Percentiles rank a stretch among this genome's conserved stretches.
These are phyloP conservation scores for Albugo laibachii DNA, from an alignment of 352 stramenopile genomes.

Conservation along the genomic window DNA sequence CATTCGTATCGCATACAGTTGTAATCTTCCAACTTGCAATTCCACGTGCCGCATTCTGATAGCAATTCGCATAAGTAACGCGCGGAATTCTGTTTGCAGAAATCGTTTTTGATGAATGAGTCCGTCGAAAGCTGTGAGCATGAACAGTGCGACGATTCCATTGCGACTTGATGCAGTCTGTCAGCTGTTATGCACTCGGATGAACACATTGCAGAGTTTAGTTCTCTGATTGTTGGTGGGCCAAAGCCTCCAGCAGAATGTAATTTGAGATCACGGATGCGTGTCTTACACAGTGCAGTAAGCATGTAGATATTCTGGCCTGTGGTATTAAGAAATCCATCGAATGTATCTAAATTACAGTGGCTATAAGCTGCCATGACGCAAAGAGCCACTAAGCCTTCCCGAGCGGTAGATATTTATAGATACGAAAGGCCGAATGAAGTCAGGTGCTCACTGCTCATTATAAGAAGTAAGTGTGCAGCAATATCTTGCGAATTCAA, in stretches of 20 bases:
- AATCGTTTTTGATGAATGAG: conserved; percentile 44
- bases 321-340: neutral
- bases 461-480: too few relatives aligned
- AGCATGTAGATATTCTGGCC: conserved; percentile 51
- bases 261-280: conserved; percentile 50
- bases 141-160: conserved; percentile 49
- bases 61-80: conserved; percentile 70
- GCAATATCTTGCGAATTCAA: too few relatives aligned
- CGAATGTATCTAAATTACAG: too few relatives aligned
- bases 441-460: too few relatives aligned
- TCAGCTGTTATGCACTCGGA: conserved; percentile 67
- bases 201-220: conserved; percentile 70
- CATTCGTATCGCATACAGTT: conserved; percentile 83
- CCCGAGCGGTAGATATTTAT: too few relatives aligned
- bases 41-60: conserved; percentile 75
- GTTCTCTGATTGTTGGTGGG: conserved; percentile 36
- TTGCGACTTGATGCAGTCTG: conserved; percentile 47
- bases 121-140: conserved; percentile 65
- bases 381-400: too few relatives aligned
- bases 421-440: too few relatives aligned
- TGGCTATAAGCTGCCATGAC: too few relatives aligned
- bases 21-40: conserved; percentile 74
- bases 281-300: conserved; percentile 48
- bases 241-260: conserved; percentile 30
- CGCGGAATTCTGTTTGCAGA: conserved; percentile 63